Evolutionary conservation across 1,139 yeast species (phyloP).

Genomic region (Lodderomyces metapsilosis): DNA sequence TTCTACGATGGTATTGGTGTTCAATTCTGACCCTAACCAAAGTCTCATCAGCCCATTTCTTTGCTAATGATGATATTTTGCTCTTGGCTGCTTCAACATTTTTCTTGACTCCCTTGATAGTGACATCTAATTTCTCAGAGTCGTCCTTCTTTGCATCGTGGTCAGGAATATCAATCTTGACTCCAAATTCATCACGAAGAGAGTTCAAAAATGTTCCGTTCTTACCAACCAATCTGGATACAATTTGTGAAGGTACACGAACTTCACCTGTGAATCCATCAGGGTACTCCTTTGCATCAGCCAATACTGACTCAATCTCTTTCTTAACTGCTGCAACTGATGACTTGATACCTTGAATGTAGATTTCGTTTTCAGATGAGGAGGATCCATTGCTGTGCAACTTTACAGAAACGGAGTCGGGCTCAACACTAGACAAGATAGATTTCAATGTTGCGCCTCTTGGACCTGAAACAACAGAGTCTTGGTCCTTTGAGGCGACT

Average conservation of each 20-base stretch:
- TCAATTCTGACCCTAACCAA: constrained; percentile 68
- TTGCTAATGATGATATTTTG: constrained; percentile 57
- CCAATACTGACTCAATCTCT: constrained; percentile 54
- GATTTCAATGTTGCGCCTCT: constrained; percentile 56
- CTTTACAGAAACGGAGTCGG: constrained; percentile 39
- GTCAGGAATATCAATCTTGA: constrained; percentile 64
- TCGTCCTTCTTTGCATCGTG: constrained; percentile 26
- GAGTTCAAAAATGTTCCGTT: constrained; percentile 74
- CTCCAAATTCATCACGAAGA: constrained; percentile 75
- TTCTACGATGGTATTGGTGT: constrained; percentile 70
- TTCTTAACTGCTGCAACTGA: constrained; percentile 54
- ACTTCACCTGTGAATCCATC: constrained; percentile 55
- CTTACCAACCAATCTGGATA: constrained; percentile 86
- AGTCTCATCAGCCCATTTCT: constrained; percentile 82
- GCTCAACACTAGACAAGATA: constrained; percentile 40
- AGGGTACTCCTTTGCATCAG: constrained; percentile 64
- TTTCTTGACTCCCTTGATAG: constrained; percentile 72
- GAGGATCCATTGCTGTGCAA: constrained; percentile 42
- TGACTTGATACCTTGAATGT: constrained; percentile 58
- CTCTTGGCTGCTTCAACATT: constrained; percentile 75
- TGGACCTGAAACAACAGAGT: constrained; percentile 56
- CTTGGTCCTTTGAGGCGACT: constrained; percentile 58
- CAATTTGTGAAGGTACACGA: constrained; percentile 62
- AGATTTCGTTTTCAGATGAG: constrained; percentile 52
- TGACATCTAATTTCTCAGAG: constrained; percentile 54